Conservation (phyloP, 2,329 filamentous ascomycete genomes). For the Lachnellula arida region DNA sequence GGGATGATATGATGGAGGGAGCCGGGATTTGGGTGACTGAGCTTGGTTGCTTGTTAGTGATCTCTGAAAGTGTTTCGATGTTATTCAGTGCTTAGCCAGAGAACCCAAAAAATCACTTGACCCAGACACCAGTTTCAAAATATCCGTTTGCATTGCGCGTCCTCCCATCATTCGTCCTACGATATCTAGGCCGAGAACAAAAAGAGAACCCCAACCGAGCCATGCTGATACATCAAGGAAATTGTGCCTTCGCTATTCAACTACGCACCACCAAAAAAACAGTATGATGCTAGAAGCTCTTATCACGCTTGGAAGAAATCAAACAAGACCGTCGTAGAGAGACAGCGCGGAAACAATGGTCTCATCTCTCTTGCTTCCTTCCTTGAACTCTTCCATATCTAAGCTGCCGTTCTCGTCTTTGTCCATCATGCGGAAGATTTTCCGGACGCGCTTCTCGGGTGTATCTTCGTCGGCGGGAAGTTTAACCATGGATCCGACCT, state of each 20-base stretch:
- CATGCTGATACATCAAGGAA: conserved; percentile 4
- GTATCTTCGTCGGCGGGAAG: conserved; percentile 98
- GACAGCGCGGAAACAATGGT: conserved; percentile 97
- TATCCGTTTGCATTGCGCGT: not conserved
- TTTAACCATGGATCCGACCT: conserved; percentile 99
- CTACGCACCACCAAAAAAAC: not conserved
- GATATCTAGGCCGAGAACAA: conserved; percentile 3
- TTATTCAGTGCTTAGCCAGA: too few species aligned
- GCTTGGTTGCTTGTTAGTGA: too few species aligned
- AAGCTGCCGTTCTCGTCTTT: conserved; percentile 98
- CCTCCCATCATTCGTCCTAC: not conserved
- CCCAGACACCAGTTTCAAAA: too few species aligned
- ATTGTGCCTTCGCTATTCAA: not conserved
- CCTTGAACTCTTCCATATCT: conserved; percentile 98
- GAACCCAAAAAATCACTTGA: too few species aligned
- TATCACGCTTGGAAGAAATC: conserved; percentile 20
- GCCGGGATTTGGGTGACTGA: too few species aligned
- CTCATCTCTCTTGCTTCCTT: conserved; percentile 97
- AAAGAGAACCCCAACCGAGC: conserved; percentile 7
- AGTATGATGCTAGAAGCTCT: not conserved
- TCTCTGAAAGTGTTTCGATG: too few species aligned
- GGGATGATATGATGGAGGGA: too few species aligned
- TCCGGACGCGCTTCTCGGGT: conserved; percentile 93
- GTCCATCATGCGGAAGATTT: conserved; percentile 99
- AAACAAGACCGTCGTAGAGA: conserved; percentile 93